phyloP scores from a whole-genome alignment of 306 rosid genomes.

The Sesbania bispinosa region DNA sequence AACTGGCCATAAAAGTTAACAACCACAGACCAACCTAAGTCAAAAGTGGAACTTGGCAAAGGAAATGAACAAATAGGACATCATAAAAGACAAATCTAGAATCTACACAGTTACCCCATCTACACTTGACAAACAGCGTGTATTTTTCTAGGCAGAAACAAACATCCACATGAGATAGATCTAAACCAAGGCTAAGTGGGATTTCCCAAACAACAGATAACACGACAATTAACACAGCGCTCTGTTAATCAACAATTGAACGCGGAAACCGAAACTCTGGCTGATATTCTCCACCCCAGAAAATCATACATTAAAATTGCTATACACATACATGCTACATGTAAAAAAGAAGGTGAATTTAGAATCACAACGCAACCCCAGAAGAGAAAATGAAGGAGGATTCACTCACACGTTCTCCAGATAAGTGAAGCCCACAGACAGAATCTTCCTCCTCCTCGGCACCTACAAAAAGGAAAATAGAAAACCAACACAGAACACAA shows the following conservation, averaged over 20 bases:
- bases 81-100: constrained; percentile 8
- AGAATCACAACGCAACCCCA: no score
- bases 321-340: background rate
- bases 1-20: background rate
- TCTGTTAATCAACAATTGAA: background rate
- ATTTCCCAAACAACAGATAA: background rate
- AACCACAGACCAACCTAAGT: background rate
- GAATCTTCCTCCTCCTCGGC: constrained; percentile 1
- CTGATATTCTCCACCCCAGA: background rate
- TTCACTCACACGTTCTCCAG: constrained; percentile 31
- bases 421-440: constrained; percentile 4
- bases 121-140: constrained; percentile 6
- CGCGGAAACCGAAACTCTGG: background rate
- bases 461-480: constrained; percentile 21
- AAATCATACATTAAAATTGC: background rate
- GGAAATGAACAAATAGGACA: background rate
- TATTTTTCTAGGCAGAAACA: background rate
- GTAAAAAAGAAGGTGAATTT: no score
- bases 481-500: background rate
- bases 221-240: background rate
- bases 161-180: constrained; percentile 37
- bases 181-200: constrained; percentile 20
- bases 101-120: no score
- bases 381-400: background rate
- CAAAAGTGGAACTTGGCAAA: background rate